Conservation (phyloP, 495 filamentous ascomycete genomes). For the Tuber indicum region DNA sequence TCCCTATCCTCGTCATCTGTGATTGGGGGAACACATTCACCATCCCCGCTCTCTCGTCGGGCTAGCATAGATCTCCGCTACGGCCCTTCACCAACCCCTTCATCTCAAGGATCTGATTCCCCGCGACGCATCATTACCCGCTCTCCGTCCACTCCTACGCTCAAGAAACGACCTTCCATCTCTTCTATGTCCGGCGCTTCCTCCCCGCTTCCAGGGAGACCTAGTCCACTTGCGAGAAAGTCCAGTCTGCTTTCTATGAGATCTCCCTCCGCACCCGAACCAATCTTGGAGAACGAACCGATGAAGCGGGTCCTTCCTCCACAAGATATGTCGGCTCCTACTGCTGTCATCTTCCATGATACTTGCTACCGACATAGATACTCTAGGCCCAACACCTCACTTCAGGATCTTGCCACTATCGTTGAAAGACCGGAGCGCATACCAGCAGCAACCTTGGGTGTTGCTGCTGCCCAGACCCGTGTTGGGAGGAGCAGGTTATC, state of each 20-base stretch:
- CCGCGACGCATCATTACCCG: constrained; percentile 26
- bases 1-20: constrained; percentile 15
- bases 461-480: constrained; percentile 80
- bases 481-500: constrained; percentile 58
- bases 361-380: constrained; percentile 89
- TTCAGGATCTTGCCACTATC: constrained; percentile 60
- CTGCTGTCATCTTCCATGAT: constrained; percentile 80
- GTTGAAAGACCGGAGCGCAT: constrained; percentile 91
- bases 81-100: constrained; percentile 30
- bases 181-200: constrained; percentile 25
- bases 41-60: constrained; percentile 32
- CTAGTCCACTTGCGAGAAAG: constrained; percentile 22
- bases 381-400: constrained; percentile 68
- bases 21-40: constrained; percentile 5
- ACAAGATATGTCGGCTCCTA: constrained; percentile 50
- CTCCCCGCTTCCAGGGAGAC: constrained; percentile 11
- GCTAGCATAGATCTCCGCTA: constrained; percentile 33
- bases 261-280: constrained; percentile 34
- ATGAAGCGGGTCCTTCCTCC: constrained; percentile 26
- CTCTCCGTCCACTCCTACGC: constrained; percentile 40
- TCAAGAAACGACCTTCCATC: constrained; percentile 38
- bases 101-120: constrained; percentile 29
- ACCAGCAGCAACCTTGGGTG: constrained; percentile 70
- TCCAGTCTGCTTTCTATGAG: constrained; percentile 32
- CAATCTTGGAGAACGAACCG: constrained; percentile 16